Percentiles rank a stretch among this genome's conserved stretches.
These are phyloP conservation scores for Rhynchospora pubera DNA, from an alignment of 176 grass and related monocot species.

Conservation along the genomic window DNA sequence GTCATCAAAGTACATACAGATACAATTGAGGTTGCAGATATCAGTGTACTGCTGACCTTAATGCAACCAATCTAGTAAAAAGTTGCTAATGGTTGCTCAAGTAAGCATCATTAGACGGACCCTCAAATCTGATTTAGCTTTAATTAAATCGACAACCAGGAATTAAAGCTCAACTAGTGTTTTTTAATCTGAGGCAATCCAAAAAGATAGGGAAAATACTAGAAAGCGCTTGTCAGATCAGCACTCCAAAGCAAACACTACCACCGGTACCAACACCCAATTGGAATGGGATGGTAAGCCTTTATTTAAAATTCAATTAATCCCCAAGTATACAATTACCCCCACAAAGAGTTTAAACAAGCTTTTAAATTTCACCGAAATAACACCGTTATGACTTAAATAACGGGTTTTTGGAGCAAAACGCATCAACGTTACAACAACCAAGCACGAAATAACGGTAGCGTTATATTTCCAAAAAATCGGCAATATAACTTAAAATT, in stretches of 20 bases:
- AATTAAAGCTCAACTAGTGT: neutral
- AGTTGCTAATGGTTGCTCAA: too few relatives aligned
- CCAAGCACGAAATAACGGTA: too few relatives aligned
- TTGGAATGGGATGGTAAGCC: neutral
- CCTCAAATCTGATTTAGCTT: neutral
- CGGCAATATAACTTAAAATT: too few relatives aligned
- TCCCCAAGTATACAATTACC: neutral
- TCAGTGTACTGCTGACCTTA: neutral
- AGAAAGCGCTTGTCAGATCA: neutral
- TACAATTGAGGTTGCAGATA: neutral
- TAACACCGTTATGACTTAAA: too few relatives aligned
- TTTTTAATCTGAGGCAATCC: neutral
- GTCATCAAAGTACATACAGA: neutral
- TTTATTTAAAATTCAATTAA: neutral
- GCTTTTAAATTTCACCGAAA: too few relatives aligned
- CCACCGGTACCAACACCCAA: neutral
- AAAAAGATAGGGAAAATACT: neutral
- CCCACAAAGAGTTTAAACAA: too few relatives aligned
- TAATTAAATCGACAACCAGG: neutral
- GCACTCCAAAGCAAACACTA: neutral
- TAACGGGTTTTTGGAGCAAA: too few relatives aligned
- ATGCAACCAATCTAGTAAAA: neutral
- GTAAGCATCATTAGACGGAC: neutral
- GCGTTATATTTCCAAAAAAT: too few relatives aligned
- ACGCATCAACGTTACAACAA: too few relatives aligned